Conservation (phyloP, 257 asterid genomes). For the Lithospermum erythrorhizon region DNA sequence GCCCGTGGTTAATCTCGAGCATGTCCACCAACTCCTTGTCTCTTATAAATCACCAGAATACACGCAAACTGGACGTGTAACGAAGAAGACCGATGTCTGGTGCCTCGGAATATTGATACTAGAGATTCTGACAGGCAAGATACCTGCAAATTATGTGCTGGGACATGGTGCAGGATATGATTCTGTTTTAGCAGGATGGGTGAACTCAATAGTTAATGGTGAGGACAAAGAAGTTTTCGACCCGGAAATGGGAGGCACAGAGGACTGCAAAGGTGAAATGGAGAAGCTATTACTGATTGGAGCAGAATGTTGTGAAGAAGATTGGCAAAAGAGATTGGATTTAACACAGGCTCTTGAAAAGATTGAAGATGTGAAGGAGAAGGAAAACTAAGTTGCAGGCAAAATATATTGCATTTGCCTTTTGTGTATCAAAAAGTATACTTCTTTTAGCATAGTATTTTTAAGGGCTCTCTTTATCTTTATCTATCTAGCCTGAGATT, state of each 20-base stretch:
- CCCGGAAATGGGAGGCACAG: conserved; percentile 37
- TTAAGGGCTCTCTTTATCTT: too few relatives aligned
- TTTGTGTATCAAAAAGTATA: too few relatives aligned
- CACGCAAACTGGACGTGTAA: conserved; percentile 21
- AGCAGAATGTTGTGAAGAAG: conserved; percentile 56
- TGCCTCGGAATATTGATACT: conserved; percentile 69
- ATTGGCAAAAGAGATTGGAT: conserved; percentile 52
- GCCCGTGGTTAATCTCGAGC: conserved; percentile 60
- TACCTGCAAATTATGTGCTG: conserved; percentile 42
- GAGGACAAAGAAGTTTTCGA: conserved; percentile 27
- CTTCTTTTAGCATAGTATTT: too few relatives aligned
- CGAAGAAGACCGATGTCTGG: conserved; percentile 81
- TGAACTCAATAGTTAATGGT: conserved; percentile 25
- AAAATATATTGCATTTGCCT: too few relatives aligned
- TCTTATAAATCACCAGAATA: conserved; percentile 83
- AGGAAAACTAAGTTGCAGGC: conserved; percentile 10
- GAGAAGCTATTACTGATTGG: conserved; percentile 55
- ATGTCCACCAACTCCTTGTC: conserved; percentile 48
- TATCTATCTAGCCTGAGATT: too few relatives aligned
- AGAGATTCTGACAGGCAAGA: conserved; percentile 61
- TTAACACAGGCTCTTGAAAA: conserved; percentile 45
- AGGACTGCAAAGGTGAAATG: conserved; percentile 32
- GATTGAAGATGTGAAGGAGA: conserved; percentile 40
- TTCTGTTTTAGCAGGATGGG: conserved; percentile 41
- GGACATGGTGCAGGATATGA: conserved; percentile 31